Evolutionary conservation across 1,284 basidiomycete species (phyloP), one percentile per base, ranked within the genome.

Genomic region (Cryptococcus wingfieldii): DNA sequence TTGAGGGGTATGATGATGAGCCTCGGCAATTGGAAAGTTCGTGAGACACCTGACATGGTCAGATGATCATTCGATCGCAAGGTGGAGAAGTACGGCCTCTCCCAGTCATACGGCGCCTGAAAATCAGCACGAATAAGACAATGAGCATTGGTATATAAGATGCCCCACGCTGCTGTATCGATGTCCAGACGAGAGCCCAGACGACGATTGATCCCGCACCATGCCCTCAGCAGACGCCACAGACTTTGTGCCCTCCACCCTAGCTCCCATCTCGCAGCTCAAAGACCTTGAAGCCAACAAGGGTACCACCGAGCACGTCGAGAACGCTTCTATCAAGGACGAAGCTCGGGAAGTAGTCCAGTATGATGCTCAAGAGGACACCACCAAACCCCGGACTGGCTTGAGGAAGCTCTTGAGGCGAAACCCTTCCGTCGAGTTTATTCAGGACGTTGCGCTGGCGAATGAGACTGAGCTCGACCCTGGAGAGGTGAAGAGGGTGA

Each of bases 391-490:
- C 5, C 62, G 60, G n/a, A 65, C 56, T 2, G 68, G 68, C 18
- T 55, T 66, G 37, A 59, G 70, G 13, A 61, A 64, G 38, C 57
- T 79, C 12, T 64, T 77, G 47, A 71, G 75, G 54, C 64, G 68
- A 48, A 75, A 77, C 57, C 75, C 77, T 10, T 58, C 63, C 27
- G 59, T 68, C 3, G 65, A 72, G 13, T 78, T 78, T 48, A 68
- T 76, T n/a, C 65, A 60, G 1, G 76, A 77, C 45, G 69, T 78
- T 5, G 71, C 69, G 0, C 62, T 64, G 19, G 67, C 72, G 63
- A 75, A 77, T 55, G 59, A 62, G 23, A 59, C 61, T 3, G 64
- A 62, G 14, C 63, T 78, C 23, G 72, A 78, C 59, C 66, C 66
- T 6, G 60, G 51, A 18, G 66, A 72, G 51, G 73, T 78, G 31